Conservation (phyloP, 1,139 yeast genomes). For the Petasospora rhodanensis region DNA sequence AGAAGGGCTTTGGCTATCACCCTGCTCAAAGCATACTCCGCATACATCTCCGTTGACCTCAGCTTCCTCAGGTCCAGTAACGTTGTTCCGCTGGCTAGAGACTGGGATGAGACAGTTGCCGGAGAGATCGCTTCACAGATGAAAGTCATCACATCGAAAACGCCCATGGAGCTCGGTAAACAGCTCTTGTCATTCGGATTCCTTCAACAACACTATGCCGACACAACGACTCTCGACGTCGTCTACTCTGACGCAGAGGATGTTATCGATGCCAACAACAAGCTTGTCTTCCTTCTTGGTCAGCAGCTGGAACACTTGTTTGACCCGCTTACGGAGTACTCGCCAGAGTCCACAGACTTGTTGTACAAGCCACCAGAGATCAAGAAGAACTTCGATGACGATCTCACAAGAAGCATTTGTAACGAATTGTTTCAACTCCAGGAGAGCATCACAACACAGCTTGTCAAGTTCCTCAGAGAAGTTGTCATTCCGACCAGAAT, state of each 20-base stretch:
- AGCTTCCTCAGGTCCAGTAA: conserved; percentile 19
- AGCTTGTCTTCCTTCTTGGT: conserved; percentile 69
- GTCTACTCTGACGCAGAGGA: conserved; percentile 54
- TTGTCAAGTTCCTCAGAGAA: conserved; percentile 71
- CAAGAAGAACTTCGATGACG: conserved; percentile 26
- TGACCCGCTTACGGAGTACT: conserved; percentile 85
- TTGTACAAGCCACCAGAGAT: conserved; percentile 43
- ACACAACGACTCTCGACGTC: conserved; percentile 64
- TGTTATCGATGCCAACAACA: conserved; percentile 64
- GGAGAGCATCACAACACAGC: conserved; percentile 63
- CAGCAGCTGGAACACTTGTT: conserved; percentile 83
- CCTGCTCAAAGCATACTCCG: conserved; percentile 61
- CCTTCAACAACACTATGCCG: conserved; percentile 48
- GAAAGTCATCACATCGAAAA: conserved; percentile 42
- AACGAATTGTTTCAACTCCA: conserved; percentile 68
- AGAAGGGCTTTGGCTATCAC: conserved; percentile 76
- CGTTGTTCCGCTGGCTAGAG: conserved; percentile 10
- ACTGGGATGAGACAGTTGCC: conserved; percentile 74
- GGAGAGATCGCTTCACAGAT: conserved; percentile 67
- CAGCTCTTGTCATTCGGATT: conserved; percentile 52
- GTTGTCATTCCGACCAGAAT: conserved; percentile 77
- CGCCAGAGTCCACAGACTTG: conserved; percentile 80
- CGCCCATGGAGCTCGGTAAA: conserved; percentile 56
- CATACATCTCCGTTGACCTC: conserved; percentile 32
- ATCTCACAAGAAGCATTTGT: conserved; percentile 44